Base-by-base conservation (phyloP, 1,284 basidiomycete species). In the Tilletia horrida region DNA sequence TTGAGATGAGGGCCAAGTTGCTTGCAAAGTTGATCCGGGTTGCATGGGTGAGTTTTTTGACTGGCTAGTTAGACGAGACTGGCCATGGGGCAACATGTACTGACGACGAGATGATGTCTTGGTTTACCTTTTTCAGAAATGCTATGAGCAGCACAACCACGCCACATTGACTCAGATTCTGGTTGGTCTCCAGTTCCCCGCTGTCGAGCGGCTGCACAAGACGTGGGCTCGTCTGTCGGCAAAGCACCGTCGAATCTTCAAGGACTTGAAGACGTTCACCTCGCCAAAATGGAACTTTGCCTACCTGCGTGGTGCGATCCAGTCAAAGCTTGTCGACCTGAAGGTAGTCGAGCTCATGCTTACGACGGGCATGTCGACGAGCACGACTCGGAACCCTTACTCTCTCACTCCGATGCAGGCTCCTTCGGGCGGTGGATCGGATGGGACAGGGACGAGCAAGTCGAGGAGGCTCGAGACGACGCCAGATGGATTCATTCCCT, bases 21-120 rank as follows among this genome's bases (percentile, higher is more conserved):
- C 86, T 91, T 66, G 85, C 84, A 69, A 93, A 93, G 83, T 89
- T 94, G 78, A 89, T 95, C 73, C 88, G 91, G 40, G 85, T 95
- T 69, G 92, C 92, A 57, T 92, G 90, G 86, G 91, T 92, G 76
- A 81, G 89, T 84, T 16, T 16, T n/a, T 18, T 23, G 13, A n/a
- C 47, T 9, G 9, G 9, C 43, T n/a, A n/a, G n/a, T n/a, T n/a
- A n/a, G 11, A 40, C 35, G 35, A 40, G 35, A 40, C 35, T 40
- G 35, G 35, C 11, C 35, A 6, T 40, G 35, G 35, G 35, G 35
- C 35, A 40, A 40, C 11, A 11, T 6, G 35, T 40, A 40, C 35
- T 40, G 35, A 40, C 35, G 6, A 6, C 35, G 4, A 40, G 4
- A 4, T 40, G 35, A 40, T 11, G 14, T 43, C 11, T 40, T 21